Conservation (phyloP, 257 asterid species). For the Nicotiana sylvestris region DNA sequence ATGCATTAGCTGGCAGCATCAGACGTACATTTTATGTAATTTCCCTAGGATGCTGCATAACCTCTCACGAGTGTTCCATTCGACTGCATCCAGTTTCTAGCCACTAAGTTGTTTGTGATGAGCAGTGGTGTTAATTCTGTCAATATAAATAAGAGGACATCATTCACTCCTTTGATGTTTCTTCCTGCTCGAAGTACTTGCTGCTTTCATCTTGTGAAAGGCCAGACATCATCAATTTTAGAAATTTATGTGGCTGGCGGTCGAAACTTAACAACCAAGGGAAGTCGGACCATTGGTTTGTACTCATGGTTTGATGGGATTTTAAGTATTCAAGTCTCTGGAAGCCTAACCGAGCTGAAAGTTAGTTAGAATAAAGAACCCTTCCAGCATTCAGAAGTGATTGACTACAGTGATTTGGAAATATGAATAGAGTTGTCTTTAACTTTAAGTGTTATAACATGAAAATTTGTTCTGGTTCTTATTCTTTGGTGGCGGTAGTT, state of each 20-base stretch:
- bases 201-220: background rate
- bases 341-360: background rate
- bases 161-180: background rate
- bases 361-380: background rate
- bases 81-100: background rate
- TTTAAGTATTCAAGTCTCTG: background rate
- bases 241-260: background rate
- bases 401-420: background rate
- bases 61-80: background rate
- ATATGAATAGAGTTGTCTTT: background rate
- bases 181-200: background rate
- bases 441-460: background rate
- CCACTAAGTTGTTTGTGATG: constrained; percentile 6
- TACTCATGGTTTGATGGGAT: background rate
- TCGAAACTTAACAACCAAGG: background rate
- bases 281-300: background rate
- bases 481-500: background rate
- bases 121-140: background rate
- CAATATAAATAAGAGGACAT: background rate
- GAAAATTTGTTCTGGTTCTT: constrained; percentile 7
- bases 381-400: background rate
- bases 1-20: constrained; percentile 1
- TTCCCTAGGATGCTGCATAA: background rate
- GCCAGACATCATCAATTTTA: background rate
- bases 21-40: background rate